Evolutionary conservation across 306 rosid species (phyloP), one percentile per base, ranked within the genome.

Genomic region (Lablab purpureus): DNA sequence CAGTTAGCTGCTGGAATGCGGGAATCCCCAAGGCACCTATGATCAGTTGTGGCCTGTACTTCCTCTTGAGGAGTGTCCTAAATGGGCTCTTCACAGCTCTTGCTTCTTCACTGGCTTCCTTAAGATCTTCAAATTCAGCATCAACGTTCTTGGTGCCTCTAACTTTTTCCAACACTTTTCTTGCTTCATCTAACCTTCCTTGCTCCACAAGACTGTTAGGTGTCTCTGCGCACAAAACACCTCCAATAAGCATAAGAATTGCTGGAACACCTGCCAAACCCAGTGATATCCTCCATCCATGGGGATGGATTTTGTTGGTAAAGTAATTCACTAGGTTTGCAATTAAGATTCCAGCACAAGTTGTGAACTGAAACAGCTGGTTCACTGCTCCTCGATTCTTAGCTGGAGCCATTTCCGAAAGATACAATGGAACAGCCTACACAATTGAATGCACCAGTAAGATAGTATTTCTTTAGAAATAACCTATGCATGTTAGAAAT

Each of bases 321-420:
- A 90, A 90, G 58, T 94, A 94, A 46, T 94, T 94, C 73, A 90
- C 89, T 12, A 90, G 75, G 81, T 90, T 92, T 17, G 98, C 98
- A 28, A 89, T 15, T 34, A 94, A 66, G 30, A 94, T 88, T 30
- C 98, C 98, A 65, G 87, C 74, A 83, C 97, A 94, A 9, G 98
- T 90, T 63, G 98, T 94, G 73, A 94, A 79, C 83, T 96, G 99
- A 83, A 96, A 96, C 68, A 96, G 90, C 78, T 93, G 99, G 87
- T 96, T 96, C 55, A 93, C 92, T 8, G 93, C 92, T 76, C 97
- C 99, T 69, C 99, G 82, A 52, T 78, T 86, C 30, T 85, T 93
- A 0, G 97, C 94, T 8, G 99, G 99, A 68, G 99, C 97, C 94
- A 96, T 96, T 84, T 96, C 99, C 1, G 98, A 91, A 14, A 96